These are phyloP conservation scores for Crassisporium funariophilum DNA, from an alignment of 768 basidiomycete species.

Conservation along the genomic window DNA sequence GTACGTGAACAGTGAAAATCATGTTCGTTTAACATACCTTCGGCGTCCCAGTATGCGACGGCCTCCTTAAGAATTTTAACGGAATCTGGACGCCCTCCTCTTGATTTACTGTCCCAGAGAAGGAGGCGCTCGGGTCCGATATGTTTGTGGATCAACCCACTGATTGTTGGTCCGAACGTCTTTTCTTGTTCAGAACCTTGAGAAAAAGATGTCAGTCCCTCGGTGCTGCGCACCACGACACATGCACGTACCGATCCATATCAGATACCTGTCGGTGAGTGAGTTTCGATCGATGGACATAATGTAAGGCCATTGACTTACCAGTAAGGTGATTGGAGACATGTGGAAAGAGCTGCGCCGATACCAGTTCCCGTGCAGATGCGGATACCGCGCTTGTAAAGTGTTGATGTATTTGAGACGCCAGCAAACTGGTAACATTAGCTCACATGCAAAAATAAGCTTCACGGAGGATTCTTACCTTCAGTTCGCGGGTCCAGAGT, in stretches of 20 bases:
- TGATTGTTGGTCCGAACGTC: constrained; percentile 72
- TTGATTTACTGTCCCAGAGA: constrained; percentile 77
- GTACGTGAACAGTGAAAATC: neutral
- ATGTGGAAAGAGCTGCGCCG: constrained; percentile 77
- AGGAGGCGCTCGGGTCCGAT: constrained; percentile 72
- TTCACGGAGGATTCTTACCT: constrained; percentile 45
- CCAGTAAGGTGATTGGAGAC: constrained; percentile 76
- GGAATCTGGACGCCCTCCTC: constrained; percentile 75
- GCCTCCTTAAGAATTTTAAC: constrained; percentile 76
- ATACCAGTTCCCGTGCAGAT: constrained; percentile 84
- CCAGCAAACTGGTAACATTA: constrained; percentile 61
- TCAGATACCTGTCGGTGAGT: constrained; percentile 58
- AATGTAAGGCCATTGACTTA: constrained; percentile 31
- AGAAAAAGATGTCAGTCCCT: constrained; percentile 21
- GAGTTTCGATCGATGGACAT: constrained; percentile 4
- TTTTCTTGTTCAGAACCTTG: constrained; percentile 80
- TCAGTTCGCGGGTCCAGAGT: constrained; percentile 80
- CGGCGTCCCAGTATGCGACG: constrained; percentile 70
- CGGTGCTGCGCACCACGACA: constrained; percentile 10
- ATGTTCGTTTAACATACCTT: constrained; percentile 42
- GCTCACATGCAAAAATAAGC: constrained; percentile 10
- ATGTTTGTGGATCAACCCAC: constrained; percentile 69
- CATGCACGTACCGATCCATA: constrained; percentile 66
- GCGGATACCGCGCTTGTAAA: constrained; percentile 81
- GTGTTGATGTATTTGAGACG: constrained; percentile 75